These are phyloP conservation scores for Moringa oleifera DNA, from an alignment of 345 rosid genomes.

Conservation along the genomic window DNA sequence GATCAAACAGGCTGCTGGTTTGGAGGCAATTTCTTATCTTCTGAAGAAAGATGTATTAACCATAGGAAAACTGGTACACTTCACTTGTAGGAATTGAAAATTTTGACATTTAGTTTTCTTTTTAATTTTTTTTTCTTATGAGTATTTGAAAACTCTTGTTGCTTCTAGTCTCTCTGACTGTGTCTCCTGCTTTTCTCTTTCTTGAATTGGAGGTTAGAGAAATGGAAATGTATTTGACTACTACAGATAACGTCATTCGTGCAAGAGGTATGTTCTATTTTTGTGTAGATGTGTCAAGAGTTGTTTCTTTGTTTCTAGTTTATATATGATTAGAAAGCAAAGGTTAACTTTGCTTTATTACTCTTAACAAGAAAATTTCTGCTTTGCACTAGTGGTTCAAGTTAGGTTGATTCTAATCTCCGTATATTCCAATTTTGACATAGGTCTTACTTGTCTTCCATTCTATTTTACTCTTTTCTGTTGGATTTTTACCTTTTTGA, in stretches of 20 bases:
- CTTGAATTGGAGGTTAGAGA: conserved; percentile 51
- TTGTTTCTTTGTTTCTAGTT: neutral
- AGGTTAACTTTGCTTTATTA: too few species aligned
- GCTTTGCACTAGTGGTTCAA: neutral
- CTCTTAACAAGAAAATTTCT: neutral
- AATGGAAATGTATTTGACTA: conserved; percentile 83
- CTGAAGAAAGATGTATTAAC: conserved; percentile 52
- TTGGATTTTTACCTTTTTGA: neutral
- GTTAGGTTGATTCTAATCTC: neutral
- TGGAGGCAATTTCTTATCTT: conserved; percentile 52
- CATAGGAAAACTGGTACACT: conserved; percentile 46
- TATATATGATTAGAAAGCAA: neutral
- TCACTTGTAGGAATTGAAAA: neutral
- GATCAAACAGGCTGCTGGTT: conserved; percentile 51
- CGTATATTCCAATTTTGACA: neutral
- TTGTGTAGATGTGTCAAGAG: neutral
- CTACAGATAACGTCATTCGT: conserved; percentile 58
- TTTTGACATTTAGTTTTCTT: neutral
- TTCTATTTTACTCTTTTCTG: too few species aligned
- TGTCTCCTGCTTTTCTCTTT: conserved; percentile 1
- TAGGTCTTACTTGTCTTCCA: neutral
- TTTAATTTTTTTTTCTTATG: too few species aligned
- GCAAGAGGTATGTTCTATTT: conserved; percentile 53
- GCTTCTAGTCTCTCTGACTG: neutral
- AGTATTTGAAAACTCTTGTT: neutral